Percentiles rank a stretch among this genome's conserved stretches.
Conservation (phyloP, 352 stramenopile genomes). For the Globisporangium mamillatum region DNA sequence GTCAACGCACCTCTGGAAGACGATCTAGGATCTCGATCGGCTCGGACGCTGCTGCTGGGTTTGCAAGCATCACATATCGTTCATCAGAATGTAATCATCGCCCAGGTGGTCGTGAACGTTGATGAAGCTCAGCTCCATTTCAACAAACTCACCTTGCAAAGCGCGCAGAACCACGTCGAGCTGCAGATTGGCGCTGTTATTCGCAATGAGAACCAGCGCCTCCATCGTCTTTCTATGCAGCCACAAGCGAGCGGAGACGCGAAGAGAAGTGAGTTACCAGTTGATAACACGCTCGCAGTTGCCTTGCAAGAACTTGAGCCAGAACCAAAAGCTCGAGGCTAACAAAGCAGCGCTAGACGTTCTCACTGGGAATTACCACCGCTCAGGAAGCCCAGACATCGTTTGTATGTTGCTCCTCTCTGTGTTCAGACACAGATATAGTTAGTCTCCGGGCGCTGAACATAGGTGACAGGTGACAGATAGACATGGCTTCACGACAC, state of each 20-base stretch:
- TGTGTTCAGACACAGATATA: conserved; percentile 1
- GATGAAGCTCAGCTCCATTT: not conserved
- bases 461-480: not conserved
- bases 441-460: not conserved
- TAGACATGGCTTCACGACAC: not conserved
- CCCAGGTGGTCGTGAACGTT: not conserved
- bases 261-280: not conserved
- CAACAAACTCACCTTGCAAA: conserved; percentile 25
- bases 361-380: not conserved
- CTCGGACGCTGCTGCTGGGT: conserved; percentile 13
- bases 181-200: conserved; percentile 15
- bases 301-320: not conserved
- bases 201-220: conserved; percentile 32
- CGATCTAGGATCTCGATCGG: conserved; percentile 28
- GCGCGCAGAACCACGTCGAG: conserved; percentile 26
- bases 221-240: conserved; percentile 23
- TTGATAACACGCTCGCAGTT: not conserved
- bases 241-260: not conserved
- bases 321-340: not conserved
- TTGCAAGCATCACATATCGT: not conserved
- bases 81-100: not conserved
- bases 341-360: not conserved
- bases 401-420: not conserved
- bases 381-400: not conserved
- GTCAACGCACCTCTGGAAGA: conserved; percentile 25